Conservation (phyloP, 768 basidiomycete species). For the Tricholoma hemisulphureum region DNA sequence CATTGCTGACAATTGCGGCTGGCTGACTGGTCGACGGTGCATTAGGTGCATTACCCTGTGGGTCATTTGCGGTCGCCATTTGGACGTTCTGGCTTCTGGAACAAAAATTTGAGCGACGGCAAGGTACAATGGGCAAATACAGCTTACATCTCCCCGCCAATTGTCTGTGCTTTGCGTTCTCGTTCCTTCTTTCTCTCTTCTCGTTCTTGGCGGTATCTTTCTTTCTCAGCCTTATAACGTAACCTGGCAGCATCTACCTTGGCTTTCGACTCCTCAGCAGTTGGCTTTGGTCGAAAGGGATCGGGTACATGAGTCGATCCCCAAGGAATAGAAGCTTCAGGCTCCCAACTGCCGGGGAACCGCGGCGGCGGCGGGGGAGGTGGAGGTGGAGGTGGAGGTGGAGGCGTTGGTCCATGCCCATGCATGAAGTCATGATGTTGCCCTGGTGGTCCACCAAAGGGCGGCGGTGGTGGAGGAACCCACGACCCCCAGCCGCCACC, state of each 20-base stretch:
- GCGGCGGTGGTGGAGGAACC: conserved; percentile 1
- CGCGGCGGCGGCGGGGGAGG: conserved; percentile 14
- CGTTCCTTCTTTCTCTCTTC: conserved; percentile 45
- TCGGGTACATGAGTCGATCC: conserved; percentile 17
- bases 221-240: conserved; percentile 68
- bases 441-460: conserved; percentile 16
- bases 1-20: conserved; percentile 53
- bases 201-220: conserved; percentile 60
- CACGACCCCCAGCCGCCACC: conserved; percentile 1
- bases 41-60: conserved; percentile 3
- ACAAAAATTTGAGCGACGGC: neutral
- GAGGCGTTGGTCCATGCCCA: conserved; percentile 10
- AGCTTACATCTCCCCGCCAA: conserved; percentile 9
- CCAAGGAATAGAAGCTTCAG: conserved; percentile 17
- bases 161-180: conserved; percentile 20
- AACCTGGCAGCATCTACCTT: conserved; percentile 66
- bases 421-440: conserved; percentile 6
- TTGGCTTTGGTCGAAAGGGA: conserved; percentile 16
- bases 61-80: neutral
- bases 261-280: conserved; percentile 39
- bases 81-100: neutral
- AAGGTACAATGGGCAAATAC: neutral
- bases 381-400: conserved; percentile 18
- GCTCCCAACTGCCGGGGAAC: conserved; percentile 11
- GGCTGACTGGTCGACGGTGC: conserved; percentile 28